phyloP scores from a whole-genome alignment of 1,284 basidiomycete genomes.

The Ustilago nuda region DNA sequence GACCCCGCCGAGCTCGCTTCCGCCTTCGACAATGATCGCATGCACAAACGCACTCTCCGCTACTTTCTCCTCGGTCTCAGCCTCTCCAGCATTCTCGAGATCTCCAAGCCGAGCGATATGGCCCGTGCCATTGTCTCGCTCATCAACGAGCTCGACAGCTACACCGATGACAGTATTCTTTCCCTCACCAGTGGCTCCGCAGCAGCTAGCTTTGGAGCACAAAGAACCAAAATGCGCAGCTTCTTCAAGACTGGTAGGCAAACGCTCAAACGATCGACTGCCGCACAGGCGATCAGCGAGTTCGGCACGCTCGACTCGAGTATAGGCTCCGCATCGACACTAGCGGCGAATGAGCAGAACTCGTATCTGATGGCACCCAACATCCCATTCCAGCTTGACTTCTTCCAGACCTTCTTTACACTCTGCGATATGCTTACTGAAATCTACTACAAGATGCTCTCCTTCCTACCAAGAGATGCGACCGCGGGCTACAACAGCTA shows the following conservation, averaged over 20 bases:
- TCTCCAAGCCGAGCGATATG: constrained; percentile 39
- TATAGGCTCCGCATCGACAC: constrained; percentile 20
- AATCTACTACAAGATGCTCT: constrained; percentile 58
- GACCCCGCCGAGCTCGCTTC: constrained; percentile 27
- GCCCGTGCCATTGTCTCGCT: constrained; percentile 46
- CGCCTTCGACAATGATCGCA: constrained; percentile 49
- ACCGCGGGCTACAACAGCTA: background rate
- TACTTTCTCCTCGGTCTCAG: constrained; percentile 50
- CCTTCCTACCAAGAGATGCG: constrained; percentile 32
- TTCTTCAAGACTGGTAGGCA: constrained; percentile 52
- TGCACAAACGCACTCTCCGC: constrained; percentile 52
- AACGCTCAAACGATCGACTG: constrained; percentile 34
- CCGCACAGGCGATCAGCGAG: constrained; percentile 44
- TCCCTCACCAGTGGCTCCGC: constrained; percentile 29
- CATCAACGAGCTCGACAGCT: constrained; percentile 51
- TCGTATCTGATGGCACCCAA: constrained; percentile 82
- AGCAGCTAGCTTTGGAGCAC: constrained; percentile 20
- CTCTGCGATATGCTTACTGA: constrained; percentile 59
- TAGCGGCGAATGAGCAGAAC: constrained; percentile 70
- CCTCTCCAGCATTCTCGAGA: constrained; percentile 51
- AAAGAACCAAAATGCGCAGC: constrained; percentile 46
- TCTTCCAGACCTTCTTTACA: constrained; percentile 57
- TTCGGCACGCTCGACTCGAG: constrained; percentile 33
- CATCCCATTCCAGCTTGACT: constrained; percentile 65
- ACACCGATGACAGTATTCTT: constrained; percentile 37